Conservation (phyloP, 768 basidiomycete genomes). For the Russula compacta region DNA sequence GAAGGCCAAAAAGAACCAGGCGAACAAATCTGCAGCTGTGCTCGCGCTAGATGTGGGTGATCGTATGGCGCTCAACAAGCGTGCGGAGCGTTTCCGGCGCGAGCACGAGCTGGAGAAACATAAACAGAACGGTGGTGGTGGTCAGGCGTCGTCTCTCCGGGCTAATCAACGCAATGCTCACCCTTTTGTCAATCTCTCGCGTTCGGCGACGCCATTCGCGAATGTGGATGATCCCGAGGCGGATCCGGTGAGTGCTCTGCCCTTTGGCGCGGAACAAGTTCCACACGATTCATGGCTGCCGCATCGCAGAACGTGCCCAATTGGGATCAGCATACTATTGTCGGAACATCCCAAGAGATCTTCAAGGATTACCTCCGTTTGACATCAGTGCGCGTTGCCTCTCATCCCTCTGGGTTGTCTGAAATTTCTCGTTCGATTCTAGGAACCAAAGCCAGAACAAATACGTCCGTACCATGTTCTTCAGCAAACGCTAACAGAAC, state of each 20-base stretch:
- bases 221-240: slow-evolving; percentile 61
- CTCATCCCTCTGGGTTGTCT: neutral
- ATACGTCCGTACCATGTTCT: slow-evolving; percentile 85
- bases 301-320: slow-evolving; percentile 76
- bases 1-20: slow-evolving; percentile 51
- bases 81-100: slow-evolving; percentile 84
- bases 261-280: neutral
- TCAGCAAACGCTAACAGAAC: slow-evolving; percentile 72
- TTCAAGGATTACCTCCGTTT: slow-evolving; percentile 96
- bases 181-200: slow-evolving; percentile 33
- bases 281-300: neutral
- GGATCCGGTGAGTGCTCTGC: slow-evolving; percentile 46
- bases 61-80: slow-evolving; percentile 57
- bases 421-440: neutral
- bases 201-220: slow-evolving; percentile 41
- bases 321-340: slow-evolving; percentile 95
- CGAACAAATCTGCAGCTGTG: slow-evolving; percentile 23
- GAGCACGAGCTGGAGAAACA: slow-evolving; percentile 83
- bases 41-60: slow-evolving; percentile 48
- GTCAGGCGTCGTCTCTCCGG: slow-evolving; percentile 28
- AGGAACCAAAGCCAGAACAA: slow-evolving; percentile 93
- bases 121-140: slow-evolving; percentile 32
- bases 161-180: slow-evolving; percentile 40
- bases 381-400: slow-evolving; percentile 58
- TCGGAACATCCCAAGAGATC: slow-evolving; percentile 78